These are phyloP conservation scores for Allium fistulosum DNA, from an alignment of 106 monocot genomes.

Conservation along the genomic window DNA sequence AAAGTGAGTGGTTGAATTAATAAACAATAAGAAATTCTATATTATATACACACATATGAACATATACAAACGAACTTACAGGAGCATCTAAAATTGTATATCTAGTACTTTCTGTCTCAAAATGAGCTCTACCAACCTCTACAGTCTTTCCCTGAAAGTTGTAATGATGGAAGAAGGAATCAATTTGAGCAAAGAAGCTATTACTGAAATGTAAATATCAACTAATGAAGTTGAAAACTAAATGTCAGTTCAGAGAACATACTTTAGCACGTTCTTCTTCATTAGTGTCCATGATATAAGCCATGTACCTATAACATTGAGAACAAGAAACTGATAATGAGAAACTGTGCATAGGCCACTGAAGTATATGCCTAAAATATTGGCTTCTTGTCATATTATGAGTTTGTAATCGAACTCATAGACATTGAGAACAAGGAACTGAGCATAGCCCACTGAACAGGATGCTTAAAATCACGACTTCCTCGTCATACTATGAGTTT, in stretches of 20 bases:
- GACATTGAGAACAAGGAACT: too few relatives aligned
- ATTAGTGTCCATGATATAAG: conserved; percentile 99
- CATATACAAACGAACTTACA: conserved; percentile 28
- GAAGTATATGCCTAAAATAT: too few relatives aligned
- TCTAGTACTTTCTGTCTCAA: conserved; percentile 92
- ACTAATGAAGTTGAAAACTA: not conserved
- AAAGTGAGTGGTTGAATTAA: too few relatives aligned
- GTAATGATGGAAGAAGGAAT: not conserved
- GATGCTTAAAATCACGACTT: too few relatives aligned
- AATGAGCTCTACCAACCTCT: conserved; percentile 97
- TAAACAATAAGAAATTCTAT: too few relatives aligned
- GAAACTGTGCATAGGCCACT: too few relatives aligned
- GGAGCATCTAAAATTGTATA: conserved; percentile 98
- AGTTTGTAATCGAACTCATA: too few relatives aligned
- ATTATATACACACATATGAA: not conserved
- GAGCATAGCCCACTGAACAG: too few relatives aligned
- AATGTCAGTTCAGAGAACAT: not conserved
- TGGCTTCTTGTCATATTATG: too few relatives aligned
- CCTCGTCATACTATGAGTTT: too few relatives aligned
- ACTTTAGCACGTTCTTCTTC: conserved; percentile 95
- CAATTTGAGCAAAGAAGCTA: too few relatives aligned
- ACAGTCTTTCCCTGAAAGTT: conserved; percentile 78
- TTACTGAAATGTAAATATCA: not conserved
- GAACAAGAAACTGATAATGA: not conserved
- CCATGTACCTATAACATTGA: conserved; percentile 77